phyloP scores from a whole-genome alignment of 352 stramenopile genomes.

The Phytophthora idaei region DNA sequence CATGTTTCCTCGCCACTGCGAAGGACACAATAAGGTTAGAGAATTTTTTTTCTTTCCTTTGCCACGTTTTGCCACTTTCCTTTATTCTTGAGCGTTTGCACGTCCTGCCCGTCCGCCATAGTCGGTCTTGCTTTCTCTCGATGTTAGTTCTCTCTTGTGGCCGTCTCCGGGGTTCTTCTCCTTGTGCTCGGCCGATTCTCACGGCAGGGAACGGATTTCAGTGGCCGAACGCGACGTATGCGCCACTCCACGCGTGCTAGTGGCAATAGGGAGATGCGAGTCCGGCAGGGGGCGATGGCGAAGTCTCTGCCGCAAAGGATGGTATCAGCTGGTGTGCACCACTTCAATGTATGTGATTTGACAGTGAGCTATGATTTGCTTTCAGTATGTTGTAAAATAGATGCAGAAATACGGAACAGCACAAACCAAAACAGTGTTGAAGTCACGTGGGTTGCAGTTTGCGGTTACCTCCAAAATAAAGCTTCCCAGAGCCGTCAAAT shows the following conservation, averaged over 20 bases:
- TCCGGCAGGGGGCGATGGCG: slow-evolving; percentile 8
- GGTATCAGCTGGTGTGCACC: slow-evolving; percentile 13
- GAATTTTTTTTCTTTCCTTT: neutral
- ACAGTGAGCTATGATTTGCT: neutral
- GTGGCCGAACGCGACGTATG: slow-evolving; percentile 8
- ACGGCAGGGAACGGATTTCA: slow-evolving; percentile 5
- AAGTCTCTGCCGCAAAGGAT: slow-evolving; percentile 37
- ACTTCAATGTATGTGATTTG: slow-evolving; percentile 17
- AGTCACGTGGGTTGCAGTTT: no score
- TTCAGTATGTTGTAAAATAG: neutral
- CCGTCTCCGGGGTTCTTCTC: slow-evolving; percentile 1
- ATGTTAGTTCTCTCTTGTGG: neutral
- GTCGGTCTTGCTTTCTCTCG: neutral
- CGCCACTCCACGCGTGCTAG: slow-evolving; percentile 8
- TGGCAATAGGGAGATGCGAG: slow-evolving; percentile 24
- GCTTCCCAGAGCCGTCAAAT: neutral
- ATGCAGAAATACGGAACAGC: neutral
- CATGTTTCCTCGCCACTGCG: slow-evolving; percentile 63
- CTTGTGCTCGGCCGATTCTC: slow-evolving; percentile 1
- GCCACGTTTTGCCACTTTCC: slow-evolving; percentile 29
- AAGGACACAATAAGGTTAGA: slow-evolving; percentile 24
- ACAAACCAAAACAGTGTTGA: neutral
- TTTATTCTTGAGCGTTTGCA: slow-evolving; percentile 68
- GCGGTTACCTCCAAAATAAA: no score
- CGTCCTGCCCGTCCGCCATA: slow-evolving; percentile 46